Evolutionary conservation across 1,284 basidiomycete species (phyloP).

Genomic region (Leccinum pseudoinsigne): DNA sequence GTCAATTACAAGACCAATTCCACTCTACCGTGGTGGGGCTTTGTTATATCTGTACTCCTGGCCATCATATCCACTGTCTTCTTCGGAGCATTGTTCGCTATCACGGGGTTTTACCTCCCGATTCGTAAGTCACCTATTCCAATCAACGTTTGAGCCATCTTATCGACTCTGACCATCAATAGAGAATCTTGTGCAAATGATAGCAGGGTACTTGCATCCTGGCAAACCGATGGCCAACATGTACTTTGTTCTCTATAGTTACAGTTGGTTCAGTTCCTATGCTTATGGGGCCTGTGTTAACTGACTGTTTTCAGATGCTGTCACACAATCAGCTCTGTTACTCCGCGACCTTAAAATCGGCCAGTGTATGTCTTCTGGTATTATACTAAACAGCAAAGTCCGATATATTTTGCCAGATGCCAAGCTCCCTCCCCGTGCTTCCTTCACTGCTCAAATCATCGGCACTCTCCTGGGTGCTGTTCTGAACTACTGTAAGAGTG

Average conservation of each 20-base stretch:
- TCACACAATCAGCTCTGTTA: conserved; percentile 44
- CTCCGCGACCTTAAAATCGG: conserved; percentile 60
- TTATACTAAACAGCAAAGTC: conserved; percentile 5
- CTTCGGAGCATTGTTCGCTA: conserved; percentile 49
- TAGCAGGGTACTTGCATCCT: conserved; percentile 61
- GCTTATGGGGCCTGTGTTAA: not conserved
- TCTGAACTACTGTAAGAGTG: conserved; percentile 49
- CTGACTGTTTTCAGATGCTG: conserved; percentile 35
- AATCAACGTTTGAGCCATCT: not conserved
- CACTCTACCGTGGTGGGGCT: conserved; percentile 51
- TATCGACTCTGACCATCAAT: not conserved
- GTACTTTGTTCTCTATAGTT: conserved; percentile 57
- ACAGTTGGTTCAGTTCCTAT: conserved; percentile 33
- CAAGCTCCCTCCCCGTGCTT: conserved; percentile 66
- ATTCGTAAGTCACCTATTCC: conserved; percentile 38
- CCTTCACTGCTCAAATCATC: conserved; percentile 62
- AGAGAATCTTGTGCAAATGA: conserved; percentile 49
- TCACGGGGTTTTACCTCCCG: conserved; percentile 51
- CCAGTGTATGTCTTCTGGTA: conserved; percentile 41
- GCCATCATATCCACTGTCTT: conserved; percentile 45
- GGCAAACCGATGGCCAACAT: conserved; percentile 61
- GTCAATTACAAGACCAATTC: conserved; percentile 50
- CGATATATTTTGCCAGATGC: conserved; percentile 37
- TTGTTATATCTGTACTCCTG: conserved; percentile 42
- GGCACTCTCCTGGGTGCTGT: conserved; percentile 49